Evolutionary conservation across 2,329 filamentous ascomycete genomes (phyloP).

Genomic region (Cordyceps cicadae): DNA sequence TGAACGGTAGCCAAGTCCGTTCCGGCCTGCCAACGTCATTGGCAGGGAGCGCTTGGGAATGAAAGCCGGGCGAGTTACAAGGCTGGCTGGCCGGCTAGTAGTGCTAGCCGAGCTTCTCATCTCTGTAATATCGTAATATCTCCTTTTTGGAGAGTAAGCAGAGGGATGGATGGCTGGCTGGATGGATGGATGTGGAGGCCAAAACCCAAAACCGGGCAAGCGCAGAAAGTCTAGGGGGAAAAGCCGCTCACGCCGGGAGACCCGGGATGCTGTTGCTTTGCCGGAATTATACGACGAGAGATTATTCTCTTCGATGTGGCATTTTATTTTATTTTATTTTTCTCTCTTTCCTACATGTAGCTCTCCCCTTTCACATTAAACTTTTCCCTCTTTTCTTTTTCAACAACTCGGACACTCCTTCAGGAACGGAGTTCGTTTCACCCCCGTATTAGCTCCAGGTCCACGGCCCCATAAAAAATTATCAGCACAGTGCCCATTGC

Average conservation of each 20-base stretch:
- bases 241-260: not conserved
- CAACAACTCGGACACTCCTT: not conserved
- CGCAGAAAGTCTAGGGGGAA: not conserved
- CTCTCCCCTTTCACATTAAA: not conserved
- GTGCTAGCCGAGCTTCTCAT: no score
- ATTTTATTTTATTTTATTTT: not conserved
- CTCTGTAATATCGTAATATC: no score
- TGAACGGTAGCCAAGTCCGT: no score
- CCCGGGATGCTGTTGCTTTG: not conserved
- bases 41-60: no score
- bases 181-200: not conserved
- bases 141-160: not conserved
- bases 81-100: no score
- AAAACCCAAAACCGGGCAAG: not conserved
- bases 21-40: not conserved
- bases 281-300: not conserved
- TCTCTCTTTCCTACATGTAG: no score
- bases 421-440: not conserved
- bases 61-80: no score
- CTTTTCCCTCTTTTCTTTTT: not conserved
- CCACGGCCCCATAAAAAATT: slow-evolving; percentile 4
- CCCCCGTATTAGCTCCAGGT: not conserved
- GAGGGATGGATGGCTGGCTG: not conserved
- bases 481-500: not conserved
- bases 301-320: no score